Conservation (phyloP, 768 basidiomycete species). For the Kwoniella heveanensis region DNA sequence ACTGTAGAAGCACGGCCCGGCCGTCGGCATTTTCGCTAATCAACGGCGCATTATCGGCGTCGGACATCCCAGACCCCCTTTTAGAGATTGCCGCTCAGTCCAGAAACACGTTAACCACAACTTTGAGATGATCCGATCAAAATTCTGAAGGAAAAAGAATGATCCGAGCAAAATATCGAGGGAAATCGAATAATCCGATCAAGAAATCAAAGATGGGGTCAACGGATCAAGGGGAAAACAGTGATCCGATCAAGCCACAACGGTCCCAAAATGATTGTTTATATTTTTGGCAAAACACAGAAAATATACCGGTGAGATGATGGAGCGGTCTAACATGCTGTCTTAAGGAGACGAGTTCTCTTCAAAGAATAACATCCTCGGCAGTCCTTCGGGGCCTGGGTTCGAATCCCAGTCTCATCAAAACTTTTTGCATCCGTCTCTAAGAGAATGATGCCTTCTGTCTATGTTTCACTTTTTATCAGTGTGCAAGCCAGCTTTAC, state of each 20-base stretch:
- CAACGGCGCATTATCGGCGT: background rate
- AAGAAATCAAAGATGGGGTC: background rate
- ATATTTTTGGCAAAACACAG: background rate
- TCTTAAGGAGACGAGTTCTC: conserved; percentile 23
- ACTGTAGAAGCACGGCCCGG: background rate
- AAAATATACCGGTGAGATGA: conserved; percentile 13
- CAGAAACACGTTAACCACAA: too few relatives aligned
- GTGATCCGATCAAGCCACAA: background rate
- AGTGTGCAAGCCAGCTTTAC: too few relatives aligned
- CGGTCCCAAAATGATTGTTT: background rate
- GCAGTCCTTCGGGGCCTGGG: conserved; percentile 31
- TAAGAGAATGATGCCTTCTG: too few relatives aligned
- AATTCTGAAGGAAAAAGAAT: background rate
- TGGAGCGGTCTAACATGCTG: conserved; percentile 30
- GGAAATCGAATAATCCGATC: background rate
- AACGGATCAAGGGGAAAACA: background rate
- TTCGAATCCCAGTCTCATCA: conserved; percentile 31
- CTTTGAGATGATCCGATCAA: background rate
- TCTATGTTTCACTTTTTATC: too few relatives aligned
- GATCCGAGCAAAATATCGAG: background rate
- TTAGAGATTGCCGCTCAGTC: background rate
- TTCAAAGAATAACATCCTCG: conserved; percentile 23
- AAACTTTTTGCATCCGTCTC: conserved; percentile 8
- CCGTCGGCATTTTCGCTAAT: background rate
- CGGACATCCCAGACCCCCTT: background rate